Evolutionary conservation across 495 filamentous ascomycete genomes (phyloP).

Genomic region (Articulospora tetracladia): DNA sequence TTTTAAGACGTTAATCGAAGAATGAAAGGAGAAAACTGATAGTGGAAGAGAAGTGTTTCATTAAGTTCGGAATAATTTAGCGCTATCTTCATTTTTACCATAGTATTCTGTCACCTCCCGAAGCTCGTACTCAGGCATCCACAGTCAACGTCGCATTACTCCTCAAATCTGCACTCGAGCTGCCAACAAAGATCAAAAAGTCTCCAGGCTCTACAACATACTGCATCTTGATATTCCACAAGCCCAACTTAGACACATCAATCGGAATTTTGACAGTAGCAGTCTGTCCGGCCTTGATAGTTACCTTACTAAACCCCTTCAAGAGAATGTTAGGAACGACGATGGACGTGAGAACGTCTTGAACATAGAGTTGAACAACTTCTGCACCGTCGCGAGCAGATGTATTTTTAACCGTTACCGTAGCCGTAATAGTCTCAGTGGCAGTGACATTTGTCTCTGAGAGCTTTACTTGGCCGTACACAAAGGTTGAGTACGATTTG

Average conservation of each 20-base stretch:
- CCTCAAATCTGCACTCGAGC: conserved; percentile 51
- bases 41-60: too few species aligned
- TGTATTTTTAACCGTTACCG: conserved; percentile 54
- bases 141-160: conserved; percentile 53
- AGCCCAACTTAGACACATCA: conserved; percentile 45
- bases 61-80: too few species aligned
- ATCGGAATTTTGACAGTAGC: conserved; percentile 53
- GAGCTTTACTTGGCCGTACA: conserved; percentile 45
- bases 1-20: too few species aligned
- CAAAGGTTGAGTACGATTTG: conserved; percentile 60
- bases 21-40: too few species aligned
- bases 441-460: conserved; percentile 40
- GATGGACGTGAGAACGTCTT: conserved; percentile 53
- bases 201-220: conserved; percentile 67
- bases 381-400: conserved; percentile 55
- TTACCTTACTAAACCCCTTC: conserved; percentile 65
- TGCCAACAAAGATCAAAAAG: conserved; percentile 56
- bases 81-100: too few species aligned
- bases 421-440: conserved; percentile 42
- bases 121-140: too few species aligned
- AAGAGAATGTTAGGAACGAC: conserved; percentile 62
- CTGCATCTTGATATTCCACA: conserved; percentile 61
- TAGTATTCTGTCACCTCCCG: too few species aligned
- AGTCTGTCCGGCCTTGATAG: conserved; percentile 54
- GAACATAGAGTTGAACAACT: conserved; percentile 66